Conservation (phyloP, 192 early-diverging fungal species). For the Coemansia sp. region DNA sequence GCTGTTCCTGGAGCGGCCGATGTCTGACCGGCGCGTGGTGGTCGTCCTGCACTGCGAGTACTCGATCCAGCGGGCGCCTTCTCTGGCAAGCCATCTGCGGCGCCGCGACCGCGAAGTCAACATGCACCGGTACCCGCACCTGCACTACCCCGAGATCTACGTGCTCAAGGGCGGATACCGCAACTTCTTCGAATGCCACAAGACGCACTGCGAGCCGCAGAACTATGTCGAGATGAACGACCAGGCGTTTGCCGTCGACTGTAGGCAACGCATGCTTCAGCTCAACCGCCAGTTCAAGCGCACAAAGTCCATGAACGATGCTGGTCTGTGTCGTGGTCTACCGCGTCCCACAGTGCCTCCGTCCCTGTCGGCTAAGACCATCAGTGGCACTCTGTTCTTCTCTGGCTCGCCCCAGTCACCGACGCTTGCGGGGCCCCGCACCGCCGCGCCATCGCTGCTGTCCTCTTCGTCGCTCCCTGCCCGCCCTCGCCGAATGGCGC, state of each 20-base stretch:
- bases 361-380: not conserved
- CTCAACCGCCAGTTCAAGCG: conserved; percentile 59
- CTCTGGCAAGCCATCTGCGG: conserved; percentile 78
- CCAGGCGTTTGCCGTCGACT: conserved; percentile 57
- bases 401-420: conserved; percentile 20
- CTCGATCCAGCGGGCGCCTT: conserved; percentile 74
- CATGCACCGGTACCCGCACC: conserved; percentile 65
- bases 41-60: conserved; percentile 90
- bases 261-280: conserved; percentile 50
- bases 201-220: conserved; percentile 68
- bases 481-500: conserved; percentile 18
- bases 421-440: conserved; percentile 10
- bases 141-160: conserved; percentile 85
- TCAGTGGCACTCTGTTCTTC: conserved; percentile 21
- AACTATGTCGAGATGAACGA: conserved; percentile 82
- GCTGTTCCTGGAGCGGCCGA: conserved; percentile 58
- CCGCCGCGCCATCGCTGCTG: conserved; percentile 4
- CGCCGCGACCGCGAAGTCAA: conserved; percentile 75
- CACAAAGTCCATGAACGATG: conserved; percentile 56
- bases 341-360: conserved; percentile 10
- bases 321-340: conserved; percentile 15
- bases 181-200: conserved; percentile 63
- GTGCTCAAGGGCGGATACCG: conserved; percentile 84
- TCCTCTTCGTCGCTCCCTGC: conserved; percentile 34
- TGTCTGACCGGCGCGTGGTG: conserved; percentile 53